Evolutionary conservation across 2,329 filamentous ascomycete genomes (phyloP).

Genomic region (Ophiostoma ulmi): DNA sequence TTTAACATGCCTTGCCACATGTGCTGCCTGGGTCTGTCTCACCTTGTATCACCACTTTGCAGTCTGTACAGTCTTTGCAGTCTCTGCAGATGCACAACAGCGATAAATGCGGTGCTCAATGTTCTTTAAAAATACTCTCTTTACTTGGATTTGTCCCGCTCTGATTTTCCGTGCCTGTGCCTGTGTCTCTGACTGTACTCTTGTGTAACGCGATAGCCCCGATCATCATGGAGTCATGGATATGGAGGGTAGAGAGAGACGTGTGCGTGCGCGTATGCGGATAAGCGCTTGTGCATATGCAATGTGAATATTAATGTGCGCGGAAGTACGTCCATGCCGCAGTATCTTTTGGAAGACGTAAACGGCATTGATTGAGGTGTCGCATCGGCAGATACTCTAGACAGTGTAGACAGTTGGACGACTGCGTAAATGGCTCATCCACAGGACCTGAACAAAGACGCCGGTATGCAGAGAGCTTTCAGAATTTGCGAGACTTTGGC

Average conservation of each 20-base stretch:
- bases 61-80: neutral
- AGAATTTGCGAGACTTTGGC: conserved; percentile 12
- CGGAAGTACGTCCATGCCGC: neutral
- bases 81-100: too few relatives aligned
- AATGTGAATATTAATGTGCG: neutral
- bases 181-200: neutral
- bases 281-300: neutral
- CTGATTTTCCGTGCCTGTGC: neutral
- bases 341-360: neutral
- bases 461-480: neutral
- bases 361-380: neutral
- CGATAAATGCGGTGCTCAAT: too few relatives aligned
- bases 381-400: neutral
- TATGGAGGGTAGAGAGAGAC: conserved; percentile 9
- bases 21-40: neutral
- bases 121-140: too few relatives aligned
- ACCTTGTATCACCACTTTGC: neutral
- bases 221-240: neutral
- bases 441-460: neutral
- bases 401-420: too few relatives aligned
- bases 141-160: too few relatives aligned
- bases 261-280: neutral
- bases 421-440: neutral
- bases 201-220: conserved; percentile 8
- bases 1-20: neutral